These are phyloP conservation scores for Fraxinus anomala DNA, from an alignment of 257 asterid genomes.

Conservation along the genomic window DNA sequence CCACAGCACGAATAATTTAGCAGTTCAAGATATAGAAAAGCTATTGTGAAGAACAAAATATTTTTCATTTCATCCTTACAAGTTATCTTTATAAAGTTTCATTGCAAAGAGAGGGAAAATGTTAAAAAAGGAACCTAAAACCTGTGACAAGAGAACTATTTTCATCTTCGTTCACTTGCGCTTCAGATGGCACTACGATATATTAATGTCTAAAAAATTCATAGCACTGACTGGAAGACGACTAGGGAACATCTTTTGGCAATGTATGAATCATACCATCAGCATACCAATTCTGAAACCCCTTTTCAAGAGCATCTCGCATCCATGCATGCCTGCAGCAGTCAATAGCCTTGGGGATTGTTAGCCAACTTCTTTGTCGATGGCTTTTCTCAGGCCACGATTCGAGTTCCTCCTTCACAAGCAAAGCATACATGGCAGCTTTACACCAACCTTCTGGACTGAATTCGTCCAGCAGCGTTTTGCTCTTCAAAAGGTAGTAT, in stretches of 20 bases:
- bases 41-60: not conserved
- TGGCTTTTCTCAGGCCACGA: slow-evolving; percentile 83
- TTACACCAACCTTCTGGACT: slow-evolving; percentile 89
- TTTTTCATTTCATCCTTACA: slow-evolving; percentile 9
- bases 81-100: slow-evolving; percentile 7
- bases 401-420: slow-evolving; percentile 78
- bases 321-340: slow-evolving; percentile 87
- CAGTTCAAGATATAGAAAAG: not conserved
- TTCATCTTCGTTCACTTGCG: slow-evolving; percentile 21
- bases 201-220: slow-evolving; percentile 18
- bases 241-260: slow-evolving; percentile 41
- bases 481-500: slow-evolving; percentile 77
- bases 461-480: slow-evolving; percentile 76
- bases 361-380: slow-evolving; percentile 72
- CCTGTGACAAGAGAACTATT: slow-evolving; percentile 23
- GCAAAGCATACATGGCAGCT: slow-evolving; percentile 86
- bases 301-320: slow-evolving; percentile 77
- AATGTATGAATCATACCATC: slow-evolving; percentile 61
- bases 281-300: slow-evolving; percentile 69
- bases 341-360: slow-evolving; percentile 59
- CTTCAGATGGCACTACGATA: slow-evolving; percentile 14
- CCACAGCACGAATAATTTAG: not conserved
- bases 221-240: slow-evolving; percentile 21
- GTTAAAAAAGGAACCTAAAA: slow-evolving; percentile 3
- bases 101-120: not conserved